phyloP scores from a whole-genome alignment of 2,329 filamentous ascomycete genomes.

The Macrophomina pseudophaseolina region DNA sequence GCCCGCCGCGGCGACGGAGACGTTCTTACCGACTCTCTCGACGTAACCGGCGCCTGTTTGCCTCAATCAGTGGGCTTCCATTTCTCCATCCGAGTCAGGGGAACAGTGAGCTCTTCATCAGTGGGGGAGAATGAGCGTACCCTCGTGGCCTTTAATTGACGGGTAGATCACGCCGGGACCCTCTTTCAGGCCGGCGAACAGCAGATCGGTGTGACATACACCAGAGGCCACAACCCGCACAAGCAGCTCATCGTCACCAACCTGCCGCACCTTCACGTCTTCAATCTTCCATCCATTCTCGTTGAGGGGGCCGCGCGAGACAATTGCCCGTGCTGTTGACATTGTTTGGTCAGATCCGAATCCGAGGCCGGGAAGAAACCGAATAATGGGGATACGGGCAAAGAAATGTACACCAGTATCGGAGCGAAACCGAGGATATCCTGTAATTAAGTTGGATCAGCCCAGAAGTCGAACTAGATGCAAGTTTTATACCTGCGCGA shows the following conservation, averaged over 20 bases:
- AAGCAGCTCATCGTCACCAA: slow-evolving; percentile 54
- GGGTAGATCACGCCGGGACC: slow-evolving; percentile 48
- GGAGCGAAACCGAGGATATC: not conserved
- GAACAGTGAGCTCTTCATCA: no score
- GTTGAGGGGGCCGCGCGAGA: slow-evolving; percentile 44
- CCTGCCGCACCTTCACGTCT: slow-evolving; percentile 43
- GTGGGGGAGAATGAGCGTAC: slow-evolving; percentile 33
- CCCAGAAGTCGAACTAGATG: not conserved
- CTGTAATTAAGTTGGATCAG: no score
- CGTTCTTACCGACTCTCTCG: slow-evolving; percentile 47
- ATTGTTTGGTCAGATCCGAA: not conserved
- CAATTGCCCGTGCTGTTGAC: slow-evolving; percentile 41
- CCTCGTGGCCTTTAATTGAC: slow-evolving; percentile 60
- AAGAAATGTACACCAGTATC: not conserved
- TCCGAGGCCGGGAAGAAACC: not conserved
- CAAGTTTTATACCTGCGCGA: not conserved
- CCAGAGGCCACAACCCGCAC: slow-evolving; percentile 61
- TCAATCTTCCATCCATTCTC: slow-evolving; percentile 48
- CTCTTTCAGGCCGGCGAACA: slow-evolving; percentile 49
- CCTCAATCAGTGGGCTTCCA: no score
- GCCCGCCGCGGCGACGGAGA: slow-evolving; percentile 49
- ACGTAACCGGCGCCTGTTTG: slow-evolving; percentile 51
- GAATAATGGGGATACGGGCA: no score
- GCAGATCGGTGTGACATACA: slow-evolving; percentile 61
- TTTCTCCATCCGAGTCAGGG: no score